Evolutionary conservation across 2,329 filamentous ascomycete species (phyloP).

Genomic region (Aspergillus versicolor): DNA sequence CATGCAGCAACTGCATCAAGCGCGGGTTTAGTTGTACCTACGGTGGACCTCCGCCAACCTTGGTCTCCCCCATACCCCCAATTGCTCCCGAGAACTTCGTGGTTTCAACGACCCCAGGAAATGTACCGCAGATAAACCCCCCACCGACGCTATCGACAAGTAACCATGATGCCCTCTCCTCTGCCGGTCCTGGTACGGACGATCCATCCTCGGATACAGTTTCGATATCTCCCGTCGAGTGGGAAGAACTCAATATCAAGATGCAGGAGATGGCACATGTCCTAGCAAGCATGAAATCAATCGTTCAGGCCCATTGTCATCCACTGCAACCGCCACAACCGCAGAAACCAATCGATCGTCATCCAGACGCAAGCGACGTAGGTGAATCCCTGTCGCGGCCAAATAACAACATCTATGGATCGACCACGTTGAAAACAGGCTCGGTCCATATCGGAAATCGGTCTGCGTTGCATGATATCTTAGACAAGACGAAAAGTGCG

Average conservation of each 20-base stretch:
- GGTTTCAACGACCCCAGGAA: conserved; percentile 15
- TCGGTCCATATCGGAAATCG: conserved; percentile 58
- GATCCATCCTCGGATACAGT: conserved; percentile 28
- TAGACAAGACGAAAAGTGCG: conserved; percentile 45
- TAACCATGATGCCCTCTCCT: conserved; percentile 21
- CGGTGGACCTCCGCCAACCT: conserved; percentile 29
- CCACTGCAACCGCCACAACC: conserved; percentile 11
- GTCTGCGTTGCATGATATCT: conserved; percentile 58
- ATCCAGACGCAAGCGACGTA: conserved; percentile 5
- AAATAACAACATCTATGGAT: conserved; percentile 27
- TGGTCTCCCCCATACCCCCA: conserved; percentile 16
- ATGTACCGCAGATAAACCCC: conserved; percentile 16
- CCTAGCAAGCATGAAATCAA: conserved; percentile 29
- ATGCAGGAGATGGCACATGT: conserved; percentile 37
- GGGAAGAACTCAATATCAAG: conserved; percentile 37
- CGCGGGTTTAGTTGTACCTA: conserved; percentile 41
- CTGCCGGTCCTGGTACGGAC: conserved; percentile 17
- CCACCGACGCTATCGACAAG: conserved; percentile 13
- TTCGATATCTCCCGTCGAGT: conserved; percentile 32
- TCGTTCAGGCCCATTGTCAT: conserved; percentile 32
- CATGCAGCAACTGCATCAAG: conserved; percentile 43
- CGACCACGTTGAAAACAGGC: conserved; percentile 45
- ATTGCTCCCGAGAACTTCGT: conserved; percentile 14
- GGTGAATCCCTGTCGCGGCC: conserved; percentile 19
- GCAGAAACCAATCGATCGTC: conserved; percentile 18